Evolutionary conservation across 345 rosid genomes (phyloP).

Genomic region (Ailanthus altissimus): DNA sequence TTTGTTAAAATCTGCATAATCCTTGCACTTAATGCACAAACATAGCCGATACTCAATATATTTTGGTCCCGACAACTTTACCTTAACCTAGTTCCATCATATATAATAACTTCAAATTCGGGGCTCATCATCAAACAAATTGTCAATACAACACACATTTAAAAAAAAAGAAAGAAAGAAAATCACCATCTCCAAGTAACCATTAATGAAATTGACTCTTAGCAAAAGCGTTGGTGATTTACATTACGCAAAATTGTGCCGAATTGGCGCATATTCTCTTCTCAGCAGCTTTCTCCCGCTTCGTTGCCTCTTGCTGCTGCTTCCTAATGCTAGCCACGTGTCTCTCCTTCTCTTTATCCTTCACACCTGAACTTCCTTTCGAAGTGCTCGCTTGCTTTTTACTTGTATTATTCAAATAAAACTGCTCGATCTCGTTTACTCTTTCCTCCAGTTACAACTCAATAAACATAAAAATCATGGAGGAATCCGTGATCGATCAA

Average conservation of each 20-base stretch:
- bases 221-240: slow-evolving; percentile 11
- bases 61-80: neutral
- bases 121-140: neutral
- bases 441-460: slow-evolving; percentile 63
- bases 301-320: slow-evolving; percentile 67
- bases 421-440: slow-evolving; percentile 68
- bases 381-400: slow-evolving; percentile 41
- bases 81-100: neutral
- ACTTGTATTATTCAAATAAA: slow-evolving; percentile 39
- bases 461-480: neutral
- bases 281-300: slow-evolving; percentile 74
- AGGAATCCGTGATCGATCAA: neutral
- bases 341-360: slow-evolving; percentile 59
- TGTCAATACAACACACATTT: neutral
- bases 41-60: neutral
- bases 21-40: neutral
- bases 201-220: neutral
- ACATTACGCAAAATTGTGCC: slow-evolving; percentile 70
- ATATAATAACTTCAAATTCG: neutral
- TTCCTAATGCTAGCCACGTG: slow-evolving; percentile 60
- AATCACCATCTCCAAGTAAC: neutral
- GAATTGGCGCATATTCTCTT: slow-evolving; percentile 87
- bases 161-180: neutral
- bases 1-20: neutral
- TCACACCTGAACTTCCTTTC: slow-evolving; percentile 49